These are phyloP conservation scores for Aspergillus tamarii DNA, from an alignment of 2,329 filamentous ascomycete species.

Conservation along the genomic window DNA sequence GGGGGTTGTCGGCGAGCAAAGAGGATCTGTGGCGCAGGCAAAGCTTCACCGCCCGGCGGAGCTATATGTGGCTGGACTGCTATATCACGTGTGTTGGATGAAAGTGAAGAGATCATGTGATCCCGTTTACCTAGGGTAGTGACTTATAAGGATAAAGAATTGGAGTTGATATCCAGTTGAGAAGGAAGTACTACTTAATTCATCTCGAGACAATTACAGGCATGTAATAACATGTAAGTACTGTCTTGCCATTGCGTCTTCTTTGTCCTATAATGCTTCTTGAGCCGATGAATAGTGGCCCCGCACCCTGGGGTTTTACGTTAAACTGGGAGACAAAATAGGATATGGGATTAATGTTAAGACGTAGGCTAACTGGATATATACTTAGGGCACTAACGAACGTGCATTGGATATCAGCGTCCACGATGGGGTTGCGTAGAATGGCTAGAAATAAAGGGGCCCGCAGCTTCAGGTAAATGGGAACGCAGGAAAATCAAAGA, in stretches of 20 bases:
- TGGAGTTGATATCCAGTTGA: not conserved
- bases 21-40: not conserved
- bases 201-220: not conserved
- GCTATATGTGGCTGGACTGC: not conserved
- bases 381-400: not conserved
- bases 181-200: not conserved
- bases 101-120: not conserved
- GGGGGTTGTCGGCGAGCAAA: not conserved
- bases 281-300: not conserved
- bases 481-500: not conserved
- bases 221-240: not conserved
- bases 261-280: not conserved
- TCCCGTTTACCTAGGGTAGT: not conserved
- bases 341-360: not conserved
- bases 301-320: not conserved
- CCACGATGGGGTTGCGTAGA: not conserved
- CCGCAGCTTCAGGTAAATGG: not conserved
- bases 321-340: not conserved
- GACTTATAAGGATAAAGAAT: not conserved
- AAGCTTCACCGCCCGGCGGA: constrained; percentile 5
- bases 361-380: not conserved
- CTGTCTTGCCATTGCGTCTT: not conserved
- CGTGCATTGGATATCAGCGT: not conserved
- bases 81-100: not conserved
- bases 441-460: not conserved